Evolutionary conservation across 2,329 filamentous ascomycete genomes (phyloP).

Genomic region (Xylaria sp.): DNA sequence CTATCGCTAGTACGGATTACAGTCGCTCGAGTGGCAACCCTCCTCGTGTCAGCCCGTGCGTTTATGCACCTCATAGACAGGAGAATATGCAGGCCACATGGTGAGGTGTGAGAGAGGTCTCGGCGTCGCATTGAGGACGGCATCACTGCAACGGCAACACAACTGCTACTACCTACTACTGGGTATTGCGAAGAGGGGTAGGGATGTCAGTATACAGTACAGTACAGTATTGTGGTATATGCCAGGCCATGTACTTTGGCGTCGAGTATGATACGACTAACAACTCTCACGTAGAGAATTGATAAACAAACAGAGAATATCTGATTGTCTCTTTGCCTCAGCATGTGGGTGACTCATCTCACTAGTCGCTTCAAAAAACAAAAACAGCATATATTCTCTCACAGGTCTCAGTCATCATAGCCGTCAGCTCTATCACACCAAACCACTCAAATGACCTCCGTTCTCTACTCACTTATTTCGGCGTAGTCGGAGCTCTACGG

Average conservation of each 20-base stretch:
- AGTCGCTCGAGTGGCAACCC: conserved; percentile 27
- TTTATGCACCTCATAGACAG: conserved; percentile 37
- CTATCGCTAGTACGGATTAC: conserved; percentile 6
- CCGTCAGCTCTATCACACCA: conserved; percentile 16
- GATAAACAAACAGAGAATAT: background rate
- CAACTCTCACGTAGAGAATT: background rate
- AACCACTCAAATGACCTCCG: background rate
- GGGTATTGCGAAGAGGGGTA: conserved; percentile 18
- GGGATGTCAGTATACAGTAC: background rate
- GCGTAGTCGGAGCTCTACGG: background rate
- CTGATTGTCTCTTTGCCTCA: background rate
- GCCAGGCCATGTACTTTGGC: background rate
- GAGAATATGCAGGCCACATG: conserved; percentile 39
- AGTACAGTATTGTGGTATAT: conserved; percentile 1
- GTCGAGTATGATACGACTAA: background rate
- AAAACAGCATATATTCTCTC: background rate
- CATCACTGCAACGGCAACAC: conserved; percentile 26
- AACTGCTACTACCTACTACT: background rate
- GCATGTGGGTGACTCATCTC: conserved; percentile 4
- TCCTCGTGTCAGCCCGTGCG: conserved; percentile 38
- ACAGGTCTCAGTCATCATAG: background rate
- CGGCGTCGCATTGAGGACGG: conserved; percentile 33
- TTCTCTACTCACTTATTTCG: background rate
- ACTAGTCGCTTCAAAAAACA: background rate
- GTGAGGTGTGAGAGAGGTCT: conserved; percentile 37